Evolutionary conservation across 805 yeast species (phyloP), one percentile per base, ranked within the genome.

Genomic region (Yamadazyma ubonensis): DNA sequence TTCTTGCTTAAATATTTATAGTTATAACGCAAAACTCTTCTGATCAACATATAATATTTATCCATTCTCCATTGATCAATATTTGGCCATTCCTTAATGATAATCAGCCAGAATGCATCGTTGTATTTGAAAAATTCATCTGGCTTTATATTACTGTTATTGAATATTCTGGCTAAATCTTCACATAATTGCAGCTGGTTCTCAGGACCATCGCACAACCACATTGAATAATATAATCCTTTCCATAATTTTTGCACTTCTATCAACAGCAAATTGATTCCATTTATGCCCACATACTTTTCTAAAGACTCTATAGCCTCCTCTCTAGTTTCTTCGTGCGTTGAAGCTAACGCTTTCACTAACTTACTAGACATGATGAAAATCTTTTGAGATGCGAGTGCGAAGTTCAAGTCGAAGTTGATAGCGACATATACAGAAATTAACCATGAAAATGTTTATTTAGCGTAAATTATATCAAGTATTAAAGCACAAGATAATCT

Each of bases 141-240:
- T 11, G 20, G 31, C 9, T 38, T 41, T 1, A 78, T 69, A 11
- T 76, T 64, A 16, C 64, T 62, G 12, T 66, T 64, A 12, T 75
- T 67, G 44, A 69, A 79, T 18, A 65, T 73, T 60, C 62, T 69
- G 2, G 91, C 95, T 46, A 93, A 67, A 30, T 77, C 79, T 34
- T 73, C 75, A 2, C 96, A 95, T 27, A 93, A 67, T 43, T 81
- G 67, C 61, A 89, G 96, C 63, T 93, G 99, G 17, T 96, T 93
- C 52, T 84, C 73, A 19, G 96, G 96, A 56, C 90, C 78, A 61
- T 93, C 99, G 57, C 95, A 78, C 66, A 84, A 88, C 98, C 99
- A 93, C 96, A 93, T 87, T 8, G 96, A 78, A 57, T 73, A 93
- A 63, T 83, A 93, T 29, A 93, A 71, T n/a, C 98, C 99, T 63